Percentiles rank a stretch among this genome's conserved stretches.
These are phyloP conservation scores for Pseudonitzschia pungens DNA, from an alignment of 108 stramenopile species.

Conservation along the genomic window DNA sequence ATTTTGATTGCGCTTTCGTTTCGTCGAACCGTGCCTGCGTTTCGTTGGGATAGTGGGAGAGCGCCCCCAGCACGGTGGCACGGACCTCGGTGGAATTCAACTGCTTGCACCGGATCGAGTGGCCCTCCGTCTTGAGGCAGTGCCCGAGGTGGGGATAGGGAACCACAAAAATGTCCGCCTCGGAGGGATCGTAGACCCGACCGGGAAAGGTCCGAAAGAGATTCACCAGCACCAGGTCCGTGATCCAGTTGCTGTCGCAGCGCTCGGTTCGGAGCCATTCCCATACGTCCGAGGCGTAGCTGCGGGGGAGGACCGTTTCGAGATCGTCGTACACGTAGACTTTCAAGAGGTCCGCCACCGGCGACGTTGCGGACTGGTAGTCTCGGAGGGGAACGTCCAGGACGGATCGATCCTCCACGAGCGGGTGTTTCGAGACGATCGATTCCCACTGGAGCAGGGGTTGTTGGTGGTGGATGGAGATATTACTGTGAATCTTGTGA, in stretches of 20 bases:
- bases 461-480: too few relatives aligned
- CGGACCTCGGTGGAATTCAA: background rate
- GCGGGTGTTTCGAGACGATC: background rate
- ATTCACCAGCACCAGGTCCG: constrained; percentile 15
- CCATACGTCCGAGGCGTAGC: background rate
- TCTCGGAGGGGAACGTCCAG: background rate
- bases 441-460: background rate
- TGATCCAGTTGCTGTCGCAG: constrained; percentile 14
- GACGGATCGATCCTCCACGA: background rate
- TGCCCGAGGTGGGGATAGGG: constrained; percentile 41
- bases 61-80: background rate
- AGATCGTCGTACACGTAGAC: background rate
- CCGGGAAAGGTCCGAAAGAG: constrained; percentile 27
- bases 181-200: constrained; percentile 20
- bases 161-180: constrained; percentile 39
- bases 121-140: constrained; percentile 10
- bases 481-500: too few relatives aligned
- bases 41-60: background rate
- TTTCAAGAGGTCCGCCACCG: background rate
- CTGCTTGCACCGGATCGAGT: background rate
- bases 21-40: too few relatives aligned
- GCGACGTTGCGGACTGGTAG: background rate
- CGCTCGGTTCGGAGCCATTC: background rate
- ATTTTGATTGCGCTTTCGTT: background rate
- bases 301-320: background rate